Evolutionary conservation across 2,329 filamentous ascomycete species (phyloP).

Genomic region (Nigrospora osmanthi): DNA sequence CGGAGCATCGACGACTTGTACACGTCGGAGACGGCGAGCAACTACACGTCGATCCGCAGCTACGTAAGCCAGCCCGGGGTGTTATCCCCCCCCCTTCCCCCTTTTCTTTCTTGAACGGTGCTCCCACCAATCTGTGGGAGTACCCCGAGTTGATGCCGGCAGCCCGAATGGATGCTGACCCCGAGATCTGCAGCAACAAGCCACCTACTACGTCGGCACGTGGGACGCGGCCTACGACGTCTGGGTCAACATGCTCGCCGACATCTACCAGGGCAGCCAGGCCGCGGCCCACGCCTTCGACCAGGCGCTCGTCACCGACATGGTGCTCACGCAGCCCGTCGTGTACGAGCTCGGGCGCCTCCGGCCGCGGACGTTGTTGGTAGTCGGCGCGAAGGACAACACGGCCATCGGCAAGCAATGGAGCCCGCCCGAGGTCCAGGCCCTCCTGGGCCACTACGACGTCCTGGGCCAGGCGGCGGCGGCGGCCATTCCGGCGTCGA

Average conservation of each 20-base stretch:
- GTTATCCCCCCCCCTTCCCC: no score
- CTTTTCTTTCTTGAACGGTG: no score
- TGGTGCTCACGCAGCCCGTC: constrained; percentile 45
- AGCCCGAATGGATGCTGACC: no score
- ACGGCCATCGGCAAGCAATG: constrained; percentile 48
- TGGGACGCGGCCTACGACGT: constrained; percentile 43
- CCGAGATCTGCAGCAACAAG: constrained; percentile 21
- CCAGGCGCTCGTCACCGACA: constrained; percentile 44
- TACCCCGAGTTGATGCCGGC: no score
- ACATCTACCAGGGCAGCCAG: constrained; percentile 38
- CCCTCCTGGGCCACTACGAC: constrained; percentile 38
- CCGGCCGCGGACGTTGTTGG: constrained; percentile 35
- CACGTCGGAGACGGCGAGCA: constrained; percentile 28
- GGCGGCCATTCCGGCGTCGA: constrained; percentile 32
- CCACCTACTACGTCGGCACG: constrained; percentile 37
- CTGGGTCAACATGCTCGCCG: constrained; percentile 47
- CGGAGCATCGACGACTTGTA: constrained; percentile 30
- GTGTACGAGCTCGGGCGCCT: constrained; percentile 40
- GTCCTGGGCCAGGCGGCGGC: constrained; percentile 37
- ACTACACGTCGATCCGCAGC: constrained; percentile 32
- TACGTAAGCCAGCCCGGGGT: constrained; percentile 17
- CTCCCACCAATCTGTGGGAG: no score
- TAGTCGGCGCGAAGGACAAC: constrained; percentile 43
- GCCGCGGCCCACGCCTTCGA: constrained; percentile 34
- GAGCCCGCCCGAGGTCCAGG: constrained; percentile 34